Evolutionary conservation across 1,139 yeast species (phyloP).

Genomic region (Petasospora rhodanensis): DNA sequence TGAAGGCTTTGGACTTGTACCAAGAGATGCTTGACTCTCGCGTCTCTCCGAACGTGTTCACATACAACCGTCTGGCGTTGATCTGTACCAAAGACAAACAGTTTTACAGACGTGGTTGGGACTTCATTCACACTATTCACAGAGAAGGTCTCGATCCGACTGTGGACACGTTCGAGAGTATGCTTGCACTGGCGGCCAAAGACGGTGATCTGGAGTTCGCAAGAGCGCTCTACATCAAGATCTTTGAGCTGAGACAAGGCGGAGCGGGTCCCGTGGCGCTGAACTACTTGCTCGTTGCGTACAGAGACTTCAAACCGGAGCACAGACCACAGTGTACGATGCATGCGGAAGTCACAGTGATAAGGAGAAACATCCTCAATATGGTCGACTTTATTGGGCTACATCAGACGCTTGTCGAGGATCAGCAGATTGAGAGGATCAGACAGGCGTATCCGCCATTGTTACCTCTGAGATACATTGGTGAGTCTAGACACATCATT

Average conservation of each 20-base stretch:
- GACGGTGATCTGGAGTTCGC: constrained; percentile 78
- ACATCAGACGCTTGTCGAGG: constrained; percentile 24
- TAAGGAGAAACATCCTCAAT: constrained; percentile 43
- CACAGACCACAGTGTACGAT: constrained; percentile 38
- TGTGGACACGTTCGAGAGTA: constrained; percentile 50
- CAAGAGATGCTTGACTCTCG: constrained; percentile 58
- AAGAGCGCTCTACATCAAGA: constrained; percentile 63
- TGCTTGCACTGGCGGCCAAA: constrained; percentile 68
- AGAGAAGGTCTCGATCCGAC: constrained; percentile 36
- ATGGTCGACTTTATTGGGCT: constrained; percentile 30
- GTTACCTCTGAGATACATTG: constrained; percentile 51
- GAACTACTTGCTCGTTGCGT: constrained; percentile 52
- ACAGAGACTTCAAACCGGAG: constrained; percentile 38
- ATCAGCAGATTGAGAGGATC: constrained; percentile 24
- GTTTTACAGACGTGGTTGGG: constrained; percentile 66
- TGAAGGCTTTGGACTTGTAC: constrained; percentile 70
- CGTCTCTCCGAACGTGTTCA: constrained; percentile 41
- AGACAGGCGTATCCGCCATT: constrained; percentile 49
- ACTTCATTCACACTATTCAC: constrained; percentile 63
- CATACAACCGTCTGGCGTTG: constrained; percentile 62
- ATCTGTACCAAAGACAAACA: constrained; percentile 60
- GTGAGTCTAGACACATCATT: constrained; percentile 41
- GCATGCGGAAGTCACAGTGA: constrained; percentile 42
- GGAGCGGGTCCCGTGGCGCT: constrained; percentile 43
- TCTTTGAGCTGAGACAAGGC: constrained; percentile 41